Evolutionary conservation across 2,329 filamentous ascomycete genomes (phyloP).

Genomic region (Fonsecaea erecta): DNA sequence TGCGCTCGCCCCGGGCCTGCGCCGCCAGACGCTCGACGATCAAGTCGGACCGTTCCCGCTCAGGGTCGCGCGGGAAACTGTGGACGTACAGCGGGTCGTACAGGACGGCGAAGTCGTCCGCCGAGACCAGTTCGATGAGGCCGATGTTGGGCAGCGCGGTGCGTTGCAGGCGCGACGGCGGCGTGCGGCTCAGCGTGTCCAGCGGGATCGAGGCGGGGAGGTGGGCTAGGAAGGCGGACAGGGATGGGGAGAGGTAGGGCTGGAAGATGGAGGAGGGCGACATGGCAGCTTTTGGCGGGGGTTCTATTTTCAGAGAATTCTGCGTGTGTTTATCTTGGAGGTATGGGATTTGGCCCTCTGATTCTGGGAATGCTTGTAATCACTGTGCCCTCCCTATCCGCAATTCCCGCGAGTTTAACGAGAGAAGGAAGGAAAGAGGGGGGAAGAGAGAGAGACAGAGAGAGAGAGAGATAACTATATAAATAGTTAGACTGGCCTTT

Average conservation of each 20-base stretch:
- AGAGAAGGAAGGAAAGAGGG: not conserved
- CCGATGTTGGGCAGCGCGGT: conserved; percentile 33
- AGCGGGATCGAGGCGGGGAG: conserved; percentile 17
- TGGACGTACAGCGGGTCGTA: conserved; percentile 33
- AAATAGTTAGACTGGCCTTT: not conserved
- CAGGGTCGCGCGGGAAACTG: conserved; percentile 30
- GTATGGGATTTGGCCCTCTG: not conserved
- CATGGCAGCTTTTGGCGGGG: not conserved
- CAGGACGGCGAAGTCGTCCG: conserved; percentile 26
- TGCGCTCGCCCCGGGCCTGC: conserved; percentile 23
- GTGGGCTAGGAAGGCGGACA: conserved; percentile 14
- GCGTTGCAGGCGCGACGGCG: conserved; percentile 16
- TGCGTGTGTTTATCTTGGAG: not conserved
- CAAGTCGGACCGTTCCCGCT: conserved; percentile 33
- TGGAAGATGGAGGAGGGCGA: conserved; percentile 20
- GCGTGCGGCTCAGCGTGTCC: conserved; percentile 24
- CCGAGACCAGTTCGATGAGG: conserved; percentile 33
- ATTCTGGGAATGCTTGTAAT: not conserved
- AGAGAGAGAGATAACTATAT: not conserved
- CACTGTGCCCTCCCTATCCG: not conserved
- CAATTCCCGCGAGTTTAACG: not conserved
- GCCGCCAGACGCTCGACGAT: conserved; percentile 34
- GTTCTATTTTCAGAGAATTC: too few relatives aligned
- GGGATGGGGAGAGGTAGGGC: conserved; percentile 19
- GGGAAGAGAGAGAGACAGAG: not conserved